Conservation (phyloP, 306 rosid genomes). For the Hippophae rhamnoides region DNA sequence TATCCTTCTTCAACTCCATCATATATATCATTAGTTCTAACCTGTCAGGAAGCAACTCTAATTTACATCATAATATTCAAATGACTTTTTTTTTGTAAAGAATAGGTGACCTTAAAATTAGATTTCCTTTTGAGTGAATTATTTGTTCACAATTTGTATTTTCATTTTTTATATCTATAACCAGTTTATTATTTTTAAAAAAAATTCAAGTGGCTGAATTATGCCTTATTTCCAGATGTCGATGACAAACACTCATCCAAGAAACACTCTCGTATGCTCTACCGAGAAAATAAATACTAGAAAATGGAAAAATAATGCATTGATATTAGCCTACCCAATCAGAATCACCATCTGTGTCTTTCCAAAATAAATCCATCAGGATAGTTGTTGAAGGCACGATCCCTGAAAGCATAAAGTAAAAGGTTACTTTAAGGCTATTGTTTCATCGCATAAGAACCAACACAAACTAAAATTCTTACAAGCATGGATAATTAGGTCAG, state of each 20-base stretch:
- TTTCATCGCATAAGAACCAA: slow-evolving; percentile 6
- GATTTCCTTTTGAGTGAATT: too few relatives aligned
- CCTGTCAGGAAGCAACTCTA: slow-evolving; percentile 39
- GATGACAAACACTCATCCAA: slow-evolving; percentile 10
- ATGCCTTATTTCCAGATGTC: neutral
- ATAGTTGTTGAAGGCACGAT: slow-evolving; percentile 58
- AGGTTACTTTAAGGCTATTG: slow-evolving; percentile 19
- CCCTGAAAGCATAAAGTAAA: slow-evolving; percentile 41
- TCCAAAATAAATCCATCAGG: slow-evolving; percentile 90
- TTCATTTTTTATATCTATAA: too few relatives aligned
- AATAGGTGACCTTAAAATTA: too few relatives aligned
- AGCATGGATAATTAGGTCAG: slow-evolving; percentile 1
- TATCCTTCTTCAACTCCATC: slow-evolving; percentile 83
- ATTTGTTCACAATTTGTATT: too few relatives aligned
- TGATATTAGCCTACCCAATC: slow-evolving; percentile 81
- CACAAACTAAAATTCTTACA: neutral
- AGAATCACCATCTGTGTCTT: slow-evolving; percentile 79
- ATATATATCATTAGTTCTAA: slow-evolving; percentile 69
- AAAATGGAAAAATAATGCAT: slow-evolving; percentile 7
- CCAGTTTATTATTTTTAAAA: too few relatives aligned
- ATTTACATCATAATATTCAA: slow-evolving; percentile 9
- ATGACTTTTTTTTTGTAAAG: too few relatives aligned
- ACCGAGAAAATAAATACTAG: slow-evolving; percentile 8
- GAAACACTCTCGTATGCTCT: slow-evolving; percentile 5
- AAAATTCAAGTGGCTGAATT: slow-evolving; percentile 7